Conservation (phyloP, 305 asterid genomes). For the Fraxinus angustifolia region DNA sequence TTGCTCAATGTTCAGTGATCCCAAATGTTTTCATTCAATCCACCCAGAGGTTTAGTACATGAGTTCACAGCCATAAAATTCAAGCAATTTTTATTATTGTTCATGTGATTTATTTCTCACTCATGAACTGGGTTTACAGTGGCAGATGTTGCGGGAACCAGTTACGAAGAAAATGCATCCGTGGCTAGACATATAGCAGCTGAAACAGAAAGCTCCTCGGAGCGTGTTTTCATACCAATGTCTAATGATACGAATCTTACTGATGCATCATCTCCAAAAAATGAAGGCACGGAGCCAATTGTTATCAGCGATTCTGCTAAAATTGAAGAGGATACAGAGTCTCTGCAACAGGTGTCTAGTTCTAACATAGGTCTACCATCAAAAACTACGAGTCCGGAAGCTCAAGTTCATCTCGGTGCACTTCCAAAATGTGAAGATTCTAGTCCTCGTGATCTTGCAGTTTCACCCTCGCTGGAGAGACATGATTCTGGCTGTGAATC, state of each 20-base stretch:
- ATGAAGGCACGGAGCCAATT: conserved; percentile 24
- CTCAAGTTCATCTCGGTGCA: conserved; percentile 20
- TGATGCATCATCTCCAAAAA: conserved; percentile 16
- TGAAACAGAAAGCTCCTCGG: conserved; percentile 22
- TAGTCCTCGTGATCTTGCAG: conserved; percentile 18
- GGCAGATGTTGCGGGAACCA: conserved; percentile 22
- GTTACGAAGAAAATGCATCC: conserved; percentile 23
- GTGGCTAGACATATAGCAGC: conserved; percentile 24
- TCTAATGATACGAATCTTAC: not conserved
- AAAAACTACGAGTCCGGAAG: conserved; percentile 21
- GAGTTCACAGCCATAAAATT: not conserved
- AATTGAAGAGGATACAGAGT: conserved; percentile 30
- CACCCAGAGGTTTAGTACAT: not conserved
- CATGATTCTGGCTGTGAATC: conserved; percentile 32
- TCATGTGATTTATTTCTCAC: conserved; percentile 22
- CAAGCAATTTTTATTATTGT: conserved; percentile 6
- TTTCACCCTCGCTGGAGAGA: conserved; percentile 31
- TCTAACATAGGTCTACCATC: conserved; percentile 23
- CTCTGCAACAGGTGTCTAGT: conserved; percentile 21
- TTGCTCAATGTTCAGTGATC: not conserved
- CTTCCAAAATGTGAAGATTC: conserved; percentile 19
- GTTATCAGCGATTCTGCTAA: conserved; percentile 22
- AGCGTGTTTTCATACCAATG: conserved; percentile 16
- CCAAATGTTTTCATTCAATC: not conserved
- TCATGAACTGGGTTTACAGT: conserved; percentile 31